These are phyloP conservation scores for Aeminium ludgeri DNA, from an alignment of 495 filamentous ascomycete genomes.

Conservation along the genomic window DNA sequence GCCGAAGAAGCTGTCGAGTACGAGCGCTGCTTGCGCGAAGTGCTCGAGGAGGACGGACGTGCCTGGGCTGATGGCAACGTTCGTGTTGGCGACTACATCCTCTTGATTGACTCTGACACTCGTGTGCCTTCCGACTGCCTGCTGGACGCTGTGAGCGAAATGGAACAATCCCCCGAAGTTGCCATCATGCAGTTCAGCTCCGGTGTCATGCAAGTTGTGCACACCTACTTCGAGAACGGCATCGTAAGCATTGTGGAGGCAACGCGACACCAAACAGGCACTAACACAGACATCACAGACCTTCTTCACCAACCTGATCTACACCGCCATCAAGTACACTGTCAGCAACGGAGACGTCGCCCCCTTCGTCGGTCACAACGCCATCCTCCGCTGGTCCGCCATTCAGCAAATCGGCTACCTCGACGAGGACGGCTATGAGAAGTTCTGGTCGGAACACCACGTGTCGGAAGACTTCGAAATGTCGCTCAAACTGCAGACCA, in stretches of 20 bases:
- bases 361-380: slow-evolving; percentile 59
- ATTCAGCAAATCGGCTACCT: slow-evolving; percentile 59
- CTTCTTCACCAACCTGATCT: slow-evolving; percentile 75
- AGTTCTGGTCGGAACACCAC: slow-evolving; percentile 70
- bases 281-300: slow-evolving; percentile 23
- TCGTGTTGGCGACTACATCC: slow-evolving; percentile 26
- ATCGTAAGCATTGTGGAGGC: slow-evolving; percentile 25
- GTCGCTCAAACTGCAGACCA: slow-evolving; percentile 59
- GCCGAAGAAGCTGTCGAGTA: slow-evolving; percentile 22
- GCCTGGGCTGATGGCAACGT: slow-evolving; percentile 27
- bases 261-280: neutral
- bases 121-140: slow-evolving; percentile 32
- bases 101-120: slow-evolving; percentile 28
- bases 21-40: slow-evolving; percentile 12
- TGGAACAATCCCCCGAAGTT: slow-evolving; percentile 31
- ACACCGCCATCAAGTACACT: slow-evolving; percentile 59
- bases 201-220: slow-evolving; percentile 32
- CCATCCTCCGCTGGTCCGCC: slow-evolving; percentile 61
- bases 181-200: slow-evolving; percentile 32
- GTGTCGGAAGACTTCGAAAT: slow-evolving; percentile 80
- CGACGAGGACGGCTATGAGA: slow-evolving; percentile 49
- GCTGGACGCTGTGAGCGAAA: slow-evolving; percentile 31
- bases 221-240: slow-evolving; percentile 31
- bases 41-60: slow-evolving; percentile 17
- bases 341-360: slow-evolving; percentile 71